A percentile compares a stretch with the other conserved stretches of the same genome.
Evolutionary conservation across 2,329 filamentous ascomycete genomes (phyloP).

Genomic region (Sclerotinia nivalis): DNA sequence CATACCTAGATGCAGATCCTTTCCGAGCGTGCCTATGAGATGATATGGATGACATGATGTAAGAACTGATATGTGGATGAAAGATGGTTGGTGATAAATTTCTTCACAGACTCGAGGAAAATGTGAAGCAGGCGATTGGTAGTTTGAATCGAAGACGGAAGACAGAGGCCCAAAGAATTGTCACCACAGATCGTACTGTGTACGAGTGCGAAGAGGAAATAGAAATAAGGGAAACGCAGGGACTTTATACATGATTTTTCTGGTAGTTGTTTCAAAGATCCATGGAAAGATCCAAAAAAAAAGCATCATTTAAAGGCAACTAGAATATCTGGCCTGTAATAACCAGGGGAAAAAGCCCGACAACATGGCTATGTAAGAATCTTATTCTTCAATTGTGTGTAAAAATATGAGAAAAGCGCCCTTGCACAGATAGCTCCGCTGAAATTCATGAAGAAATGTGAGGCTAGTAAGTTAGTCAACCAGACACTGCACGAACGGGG

Average conservation of each 20-base stretch:
- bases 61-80: background rate
- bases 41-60: slow-evolving; percentile 10
- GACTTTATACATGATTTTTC: background rate
- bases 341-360: background rate
- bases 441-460: background rate
- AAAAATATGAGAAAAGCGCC: background rate
- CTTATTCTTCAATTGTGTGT: background rate
- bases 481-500: background rate
- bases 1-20: slow-evolving; percentile 6
- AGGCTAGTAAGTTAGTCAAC: background rate
- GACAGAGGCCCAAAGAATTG: background rate
- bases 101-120: background rate
- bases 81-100: background rate
- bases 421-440: background rate
- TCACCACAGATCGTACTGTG: background rate
- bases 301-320: background rate
- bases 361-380: slow-evolving; percentile 1
- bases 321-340: background rate
- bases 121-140: background rate
- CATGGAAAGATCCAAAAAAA: background rate
- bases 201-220: too few relatives aligned
- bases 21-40: background rate
- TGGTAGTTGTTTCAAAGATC: background rate
- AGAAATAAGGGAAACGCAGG: background rate
- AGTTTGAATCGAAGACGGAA: background rate